Evolutionary conservation across 257 asterid genomes (phyloP).

Genomic region (Solanum microdontum): DNA sequence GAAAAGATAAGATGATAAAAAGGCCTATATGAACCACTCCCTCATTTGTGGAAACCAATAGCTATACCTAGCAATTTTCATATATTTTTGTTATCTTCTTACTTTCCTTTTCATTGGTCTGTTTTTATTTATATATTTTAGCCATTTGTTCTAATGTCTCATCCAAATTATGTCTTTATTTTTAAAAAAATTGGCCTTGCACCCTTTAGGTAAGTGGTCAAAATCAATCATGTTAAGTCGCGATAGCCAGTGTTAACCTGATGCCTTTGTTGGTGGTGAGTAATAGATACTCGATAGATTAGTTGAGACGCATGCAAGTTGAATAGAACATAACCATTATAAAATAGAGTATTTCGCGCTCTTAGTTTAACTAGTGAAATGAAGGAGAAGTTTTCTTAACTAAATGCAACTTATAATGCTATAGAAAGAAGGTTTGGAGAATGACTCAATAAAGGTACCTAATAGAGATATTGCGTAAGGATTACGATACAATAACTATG

Average conservation of each 20-base stretch:
- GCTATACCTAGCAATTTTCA: constrained; percentile 23
- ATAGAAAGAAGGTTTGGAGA: neutral
- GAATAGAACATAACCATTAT: neutral
- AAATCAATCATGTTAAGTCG: neutral
- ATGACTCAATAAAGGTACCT: neutral
- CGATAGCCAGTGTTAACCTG: neutral
- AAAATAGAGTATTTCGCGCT: neutral
- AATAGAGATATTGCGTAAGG: neutral
- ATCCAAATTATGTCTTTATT: neutral
- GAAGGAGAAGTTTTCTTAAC: too few species aligned
- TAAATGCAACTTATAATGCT: neutral
- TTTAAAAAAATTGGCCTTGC: neutral
- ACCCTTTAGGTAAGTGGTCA: neutral
- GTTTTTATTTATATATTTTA: neutral
- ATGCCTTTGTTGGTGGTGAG: neutral
- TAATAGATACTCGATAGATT: neutral
- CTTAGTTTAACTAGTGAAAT: neutral
- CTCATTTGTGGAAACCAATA: constrained; percentile 24
- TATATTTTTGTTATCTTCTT: neutral
- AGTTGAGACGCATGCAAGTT: neutral
- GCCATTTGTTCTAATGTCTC: neutral
- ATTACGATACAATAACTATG: neutral
- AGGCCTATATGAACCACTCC: constrained; percentile 50
- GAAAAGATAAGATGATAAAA: constrained; percentile 60
- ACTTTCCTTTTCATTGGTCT: neutral